These are phyloP conservation scores for Curvularia spicifera DNA, from an alignment of 2,329 filamentous ascomycete genomes.

Conservation along the genomic window DNA sequence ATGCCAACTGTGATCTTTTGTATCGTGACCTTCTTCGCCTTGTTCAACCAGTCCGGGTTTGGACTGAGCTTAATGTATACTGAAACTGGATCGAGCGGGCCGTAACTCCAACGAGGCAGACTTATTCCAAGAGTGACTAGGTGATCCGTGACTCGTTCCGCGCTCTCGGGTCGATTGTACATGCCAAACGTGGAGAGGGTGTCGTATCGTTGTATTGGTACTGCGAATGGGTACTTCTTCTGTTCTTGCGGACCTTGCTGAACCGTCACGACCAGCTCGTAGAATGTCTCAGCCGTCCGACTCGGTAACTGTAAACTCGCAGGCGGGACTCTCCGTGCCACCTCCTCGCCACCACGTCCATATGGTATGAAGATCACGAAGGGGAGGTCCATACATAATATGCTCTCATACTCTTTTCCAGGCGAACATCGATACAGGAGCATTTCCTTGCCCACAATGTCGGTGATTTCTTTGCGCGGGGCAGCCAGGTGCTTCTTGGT, in stretches of 20 bases:
- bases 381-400: conserved; percentile 94
- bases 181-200: conserved; percentile 98
- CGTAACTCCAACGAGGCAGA: conserved; percentile 94
- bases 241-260: conserved; percentile 88
- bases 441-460: conserved; percentile 95
- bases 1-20: conserved; percentile 92
- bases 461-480: conserved; percentile 85
- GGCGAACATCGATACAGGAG: conserved; percentile 85
- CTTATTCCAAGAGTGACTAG: conserved; percentile 91
- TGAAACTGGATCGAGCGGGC: conserved; percentile 90
- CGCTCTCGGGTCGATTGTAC: conserved; percentile 95
- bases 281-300: conserved; percentile 94
- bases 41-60: conserved; percentile 88
- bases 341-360: conserved; percentile 87
- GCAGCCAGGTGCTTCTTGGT: conserved; percentile 90
- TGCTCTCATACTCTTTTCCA: conserved; percentile 83
- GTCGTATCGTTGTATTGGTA: conserved; percentile 91
- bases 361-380: conserved; percentile 98
- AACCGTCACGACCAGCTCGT: conserved; percentile 94
- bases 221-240: conserved; percentile 88
- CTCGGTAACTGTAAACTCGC: conserved; percentile 89
- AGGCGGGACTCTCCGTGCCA: conserved; percentile 86
- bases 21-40: conserved; percentile 90
- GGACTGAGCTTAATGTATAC: conserved; percentile 95
- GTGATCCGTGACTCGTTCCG: conserved; percentile 85